Conservation (phyloP, 192 early-diverging fungal species). For the Podila clonocystis region DNA sequence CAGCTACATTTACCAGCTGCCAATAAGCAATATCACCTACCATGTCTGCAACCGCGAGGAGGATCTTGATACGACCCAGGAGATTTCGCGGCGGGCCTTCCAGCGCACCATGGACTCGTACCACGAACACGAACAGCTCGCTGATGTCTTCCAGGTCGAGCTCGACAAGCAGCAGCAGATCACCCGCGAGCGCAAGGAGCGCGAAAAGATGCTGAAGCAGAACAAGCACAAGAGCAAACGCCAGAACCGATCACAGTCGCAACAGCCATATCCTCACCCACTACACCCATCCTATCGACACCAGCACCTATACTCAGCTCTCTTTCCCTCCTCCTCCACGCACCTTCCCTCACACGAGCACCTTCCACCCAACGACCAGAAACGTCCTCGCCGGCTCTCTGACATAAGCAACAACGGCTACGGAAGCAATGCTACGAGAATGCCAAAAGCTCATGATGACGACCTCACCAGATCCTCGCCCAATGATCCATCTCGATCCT, state of each 20-base stretch:
- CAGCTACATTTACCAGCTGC: constrained; percentile 22
- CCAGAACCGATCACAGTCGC: constrained; percentile 14
- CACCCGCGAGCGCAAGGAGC: constrained; percentile 29
- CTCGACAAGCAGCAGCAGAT: constrained; percentile 24
- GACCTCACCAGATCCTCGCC: constrained; percentile 2
- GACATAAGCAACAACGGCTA: constrained; percentile 35
- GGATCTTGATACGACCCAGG: constrained; percentile 11
- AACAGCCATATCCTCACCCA: constrained; percentile 5
- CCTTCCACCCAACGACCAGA: constrained; percentile 5
- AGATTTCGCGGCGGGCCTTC: constrained; percentile 28
- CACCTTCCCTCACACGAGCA: background rate
- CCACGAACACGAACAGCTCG: constrained; percentile 29
- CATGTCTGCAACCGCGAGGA: constrained; percentile 42
- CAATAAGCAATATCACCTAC: constrained; percentile 38
- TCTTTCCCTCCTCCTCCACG: background rate
- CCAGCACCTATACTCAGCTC: background rate
- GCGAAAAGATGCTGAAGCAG: constrained; percentile 14
- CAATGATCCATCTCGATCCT: constrained; percentile 6
- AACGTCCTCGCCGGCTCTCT: constrained; percentile 29
- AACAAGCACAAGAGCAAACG: constrained; percentile 17
- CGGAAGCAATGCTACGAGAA: constrained; percentile 24
- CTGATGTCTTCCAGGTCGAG: constrained; percentile 35
- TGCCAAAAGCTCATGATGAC: constrained; percentile 4
- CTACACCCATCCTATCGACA: constrained; percentile 6
- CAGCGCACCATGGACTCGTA: constrained; percentile 46